Base-by-base conservation (phyloP, 177 flowering plant genomes). In the Vitis hybrid region DNA sequence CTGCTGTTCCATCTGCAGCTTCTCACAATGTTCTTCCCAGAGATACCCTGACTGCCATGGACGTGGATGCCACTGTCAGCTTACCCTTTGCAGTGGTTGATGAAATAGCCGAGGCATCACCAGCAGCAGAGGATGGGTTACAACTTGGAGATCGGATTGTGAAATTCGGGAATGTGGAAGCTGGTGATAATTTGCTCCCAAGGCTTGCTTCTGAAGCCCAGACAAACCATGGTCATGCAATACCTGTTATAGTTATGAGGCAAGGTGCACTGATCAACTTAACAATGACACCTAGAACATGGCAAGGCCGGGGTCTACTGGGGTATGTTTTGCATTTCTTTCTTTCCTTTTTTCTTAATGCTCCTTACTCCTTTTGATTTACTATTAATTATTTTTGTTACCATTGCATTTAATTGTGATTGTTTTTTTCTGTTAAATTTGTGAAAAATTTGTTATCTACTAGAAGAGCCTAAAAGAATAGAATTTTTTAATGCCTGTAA, bases 91-190 rank as follows among this genome's bases (percentile, higher is more conserved):
- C 96, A 7, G 55, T 93, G 67, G 84, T 95, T 72, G 98, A 93
- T 83, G 97, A 90, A 79, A 92, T 93, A 78, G 79, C 88, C n/a
- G 97, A 93, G 77, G 85, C 77, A 64, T 93, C 98, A 57, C 99
- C 99, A 49, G 95, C 98, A 62, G 91, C 92, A 22, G 98, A 89
- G 75, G 99, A 88, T 82, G 99, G 99, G 22, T 79, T 95, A 63
- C 98, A 95, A 76, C 92, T 93, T 71, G 99, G 98, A 57, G 99
- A 95, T 78, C 97, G 82, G 81, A 84, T 95, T 70, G 74, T 91
- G 79, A 93, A 88, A 77, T 95, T 95, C 74, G 98, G 99, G 26
- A 87, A 65, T 70, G 97, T 95, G 52, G 94, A 90, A 72, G 82
- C 75, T 72, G 97, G 99, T 62, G 93, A 86, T 48, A 82, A 81